These are phyloP conservation scores for Jackrogersella minutella DNA, from an alignment of 495 filamentous ascomycete species.

Conservation along the genomic window DNA sequence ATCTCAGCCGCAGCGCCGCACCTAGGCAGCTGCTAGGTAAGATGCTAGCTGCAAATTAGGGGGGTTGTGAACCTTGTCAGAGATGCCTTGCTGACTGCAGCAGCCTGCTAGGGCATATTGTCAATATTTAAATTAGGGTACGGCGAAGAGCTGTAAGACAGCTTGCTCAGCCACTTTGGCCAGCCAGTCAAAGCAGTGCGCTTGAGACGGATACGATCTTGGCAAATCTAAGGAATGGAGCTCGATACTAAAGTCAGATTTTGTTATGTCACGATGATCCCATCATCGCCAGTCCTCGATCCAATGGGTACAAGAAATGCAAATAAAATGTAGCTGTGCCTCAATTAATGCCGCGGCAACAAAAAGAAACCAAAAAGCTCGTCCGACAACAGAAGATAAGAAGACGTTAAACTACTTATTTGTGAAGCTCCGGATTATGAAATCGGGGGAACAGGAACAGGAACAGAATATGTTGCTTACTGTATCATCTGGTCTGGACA, in stretches of 20 bases:
- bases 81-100: not conserved
- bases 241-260: not conserved
- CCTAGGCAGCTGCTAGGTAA: too few relatives aligned
- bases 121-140: too few relatives aligned
- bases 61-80: conserved; percentile 4
- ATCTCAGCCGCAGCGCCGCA: not conserved
- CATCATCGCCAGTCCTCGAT: not conserved
- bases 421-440: too few relatives aligned
- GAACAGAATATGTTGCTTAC: not conserved
- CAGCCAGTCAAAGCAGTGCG: not conserved
- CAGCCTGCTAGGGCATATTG: too few relatives aligned
- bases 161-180: conserved; percentile 3
- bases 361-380: too few relatives aligned
- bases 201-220: not conserved
- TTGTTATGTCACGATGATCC: not conserved
- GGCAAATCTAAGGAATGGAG: not conserved
- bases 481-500: too few relatives aligned
- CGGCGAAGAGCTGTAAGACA: conserved; percentile 16
- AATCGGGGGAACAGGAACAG: too few relatives aligned
- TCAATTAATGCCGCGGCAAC: not conserved
- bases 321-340: not conserved
- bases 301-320: not conserved
- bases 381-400: too few relatives aligned
- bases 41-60: not conserved
- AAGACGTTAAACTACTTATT: too few relatives aligned